phyloP scores from a whole-genome alignment of 208 protist genomes.

The Lotmaria passim region DNA sequence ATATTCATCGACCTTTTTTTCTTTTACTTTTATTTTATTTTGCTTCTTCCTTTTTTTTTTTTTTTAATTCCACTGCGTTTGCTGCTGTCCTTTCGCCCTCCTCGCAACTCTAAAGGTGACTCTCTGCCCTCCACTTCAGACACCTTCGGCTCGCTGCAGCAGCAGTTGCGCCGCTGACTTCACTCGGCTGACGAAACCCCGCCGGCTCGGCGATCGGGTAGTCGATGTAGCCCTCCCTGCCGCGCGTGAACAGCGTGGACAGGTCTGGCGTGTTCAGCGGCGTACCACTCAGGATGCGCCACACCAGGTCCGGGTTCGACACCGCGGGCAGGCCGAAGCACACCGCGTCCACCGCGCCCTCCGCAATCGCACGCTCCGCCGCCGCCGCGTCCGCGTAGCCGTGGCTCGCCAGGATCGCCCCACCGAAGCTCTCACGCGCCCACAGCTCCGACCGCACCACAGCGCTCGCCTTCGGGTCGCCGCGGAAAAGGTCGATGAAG shows the following conservation, averaged over 20 bases:
- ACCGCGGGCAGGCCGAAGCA: slow-evolving; percentile 41
- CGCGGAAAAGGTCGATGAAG: slow-evolving; percentile 52
- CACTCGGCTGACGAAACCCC: slow-evolving; percentile 1
- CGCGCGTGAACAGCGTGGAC: slow-evolving; percentile 23
- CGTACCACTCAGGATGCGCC: slow-evolving; percentile 12
- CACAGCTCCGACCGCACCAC: slow-evolving; percentile 17
- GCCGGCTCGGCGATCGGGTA: slow-evolving; percentile 38
- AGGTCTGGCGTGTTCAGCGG: slow-evolving; percentile 25
- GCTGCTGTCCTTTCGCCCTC: no score
- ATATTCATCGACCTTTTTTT: no score
- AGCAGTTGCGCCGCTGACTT: no score
- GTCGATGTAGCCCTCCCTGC: slow-evolving; percentile 48
- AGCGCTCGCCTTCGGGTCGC: slow-evolving; percentile 18
- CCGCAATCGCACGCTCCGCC: slow-evolving; percentile 51
- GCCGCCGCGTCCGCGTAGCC: slow-evolving; percentile 27
- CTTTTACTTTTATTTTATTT: no score
- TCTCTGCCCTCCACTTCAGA: no score
- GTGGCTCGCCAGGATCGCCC: slow-evolving; percentile 26
- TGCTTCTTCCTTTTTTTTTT: no score
- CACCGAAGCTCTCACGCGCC: slow-evolving; percentile 24
- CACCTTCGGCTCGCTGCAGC: no score
- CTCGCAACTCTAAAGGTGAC: no score
- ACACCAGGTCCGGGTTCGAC: slow-evolving; percentile 27
- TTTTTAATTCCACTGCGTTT: no score
- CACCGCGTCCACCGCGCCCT: slow-evolving; percentile 62